Evolutionary conservation across 371 early-diverging fungal genomes (phyloP), one percentile per base, ranked within the genome.

Genomic region (Mortierella sp.): DNA sequence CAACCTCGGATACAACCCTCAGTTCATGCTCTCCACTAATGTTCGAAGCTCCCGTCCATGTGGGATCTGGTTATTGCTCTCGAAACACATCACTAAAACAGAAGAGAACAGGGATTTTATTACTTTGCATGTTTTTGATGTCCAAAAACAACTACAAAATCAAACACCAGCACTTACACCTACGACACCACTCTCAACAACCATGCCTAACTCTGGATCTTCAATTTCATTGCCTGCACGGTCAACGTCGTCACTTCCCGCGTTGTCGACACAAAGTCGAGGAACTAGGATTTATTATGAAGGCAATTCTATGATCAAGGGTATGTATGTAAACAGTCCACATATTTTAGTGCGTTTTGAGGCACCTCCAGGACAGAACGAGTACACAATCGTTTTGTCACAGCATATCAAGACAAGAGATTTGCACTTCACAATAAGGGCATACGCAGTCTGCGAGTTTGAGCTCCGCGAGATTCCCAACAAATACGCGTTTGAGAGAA

Each of bases 81-180:
- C 94, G 40, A 95, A 96, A 76, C 96, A 96, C 63, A 86, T 94
- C 45, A 89, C 89, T 32, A 85, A 87, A 40, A 94, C 93, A 37
- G 95, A 93, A 64, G 93, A 94, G 68, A 95, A 94, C 76, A 85
- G 85, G 15, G 96, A 96, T 64, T 96, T 90, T 69, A 94, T 96
- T 47, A 93, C 97, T 1, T 69, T 95, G 9, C 95, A 95, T 81
- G 87, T 96, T 4, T 96, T 93, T 75, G 87, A 88, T 45, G 84
- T 87, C 57, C 89, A 92, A 49, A 84, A 87, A 47, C 75, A 70
- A 68, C 61, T 43, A 8, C 64, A 75, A 34, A 55, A 78, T 26
- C 65, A 61, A 15, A 19, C 29, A 6, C 19, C 17, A 23, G 26
- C 64, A 28, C 59, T 63, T 1, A 62, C 60, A 9, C 67, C 74